Base-by-base conservation (phyloP, 768 basidiomycete species). In the Suillus cothurnatus region DNA sequence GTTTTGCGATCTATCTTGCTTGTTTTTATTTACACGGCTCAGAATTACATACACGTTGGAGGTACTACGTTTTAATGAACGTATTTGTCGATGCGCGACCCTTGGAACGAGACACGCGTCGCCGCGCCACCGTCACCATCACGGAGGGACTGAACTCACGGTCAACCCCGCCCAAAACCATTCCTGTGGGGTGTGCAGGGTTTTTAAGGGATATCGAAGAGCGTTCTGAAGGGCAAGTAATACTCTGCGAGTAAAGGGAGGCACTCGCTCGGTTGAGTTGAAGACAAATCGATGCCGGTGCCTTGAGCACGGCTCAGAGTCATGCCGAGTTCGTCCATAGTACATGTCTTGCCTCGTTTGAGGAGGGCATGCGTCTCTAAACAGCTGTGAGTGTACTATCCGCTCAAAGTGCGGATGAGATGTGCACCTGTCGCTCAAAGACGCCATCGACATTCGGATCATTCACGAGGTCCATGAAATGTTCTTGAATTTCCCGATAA, bases 391-490 rank as follows among this genome's bases (percentile, higher is more conserved):
- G 47, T 63, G 26, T 63, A 34, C 45, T 31, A 41, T 31, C 64
- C 31, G 21, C 39, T 38, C 7, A 11, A 52, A 23, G 12, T 19
- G 17, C 61, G 34, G 2, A 31, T 21, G 60, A 58, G 3, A 69
- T 81, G 50, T 68, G n/a, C n/a, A 95, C 94, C 85, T 99, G 95
- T n/a, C 90, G 83, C 78, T 99, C 97, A 71, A 90, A 99, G 4
- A 97, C 92, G 1, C 94, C 95, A 70, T 98, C 95, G 12, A 98
- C 94, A 72, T 93, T 94, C 0, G 96, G 93, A 71, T 96, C 93
- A 72, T 97, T 97, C 65, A 88, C 93, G 59, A 99, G 82, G 73
- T 95, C 90, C 21, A 94, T 89, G 72, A 99, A 98, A 74, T 97
- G 94, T 63, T 94, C 91, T 70, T 94, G 90, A 36, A 90, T 92